Evolutionary conservation across 2,329 filamentous ascomycete genomes (phyloP).

Genomic region (Aspergillus aculeatus): DNA sequence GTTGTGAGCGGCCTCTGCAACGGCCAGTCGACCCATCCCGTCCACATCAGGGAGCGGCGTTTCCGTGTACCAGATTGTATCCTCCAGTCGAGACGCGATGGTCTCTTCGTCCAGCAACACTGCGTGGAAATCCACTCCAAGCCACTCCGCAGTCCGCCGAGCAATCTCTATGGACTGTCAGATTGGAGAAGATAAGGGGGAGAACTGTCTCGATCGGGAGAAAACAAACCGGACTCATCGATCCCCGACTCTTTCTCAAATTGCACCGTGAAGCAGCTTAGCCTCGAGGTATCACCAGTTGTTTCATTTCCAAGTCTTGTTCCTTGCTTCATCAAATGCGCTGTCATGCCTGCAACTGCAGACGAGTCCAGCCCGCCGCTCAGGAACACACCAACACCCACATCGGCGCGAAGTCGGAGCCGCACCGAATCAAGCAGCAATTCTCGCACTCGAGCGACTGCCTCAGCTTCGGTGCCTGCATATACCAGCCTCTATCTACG

Average conservation of each 20-base stretch:
- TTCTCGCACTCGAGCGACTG: slow-evolving; percentile 51
- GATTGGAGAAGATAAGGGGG: background rate
- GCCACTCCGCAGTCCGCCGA: slow-evolving; percentile 48
- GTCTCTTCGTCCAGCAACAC: slow-evolving; percentile 46
- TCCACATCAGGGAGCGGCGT: slow-evolving; percentile 53
- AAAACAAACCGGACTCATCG: slow-evolving; percentile 48
- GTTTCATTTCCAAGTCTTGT: slow-evolving; percentile 48
- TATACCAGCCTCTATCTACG: slow-evolving; percentile 36
- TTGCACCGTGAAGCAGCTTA: slow-evolving; percentile 54
- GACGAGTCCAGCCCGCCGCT: slow-evolving; percentile 61
- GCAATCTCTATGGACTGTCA: slow-evolving; percentile 37
- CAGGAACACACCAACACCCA: slow-evolving; percentile 58
- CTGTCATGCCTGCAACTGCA: slow-evolving; percentile 56
- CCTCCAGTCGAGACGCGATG: slow-evolving; percentile 45
- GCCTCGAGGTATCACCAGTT: slow-evolving; percentile 32
- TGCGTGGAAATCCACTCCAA: slow-evolving; percentile 48
- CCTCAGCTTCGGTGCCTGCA: slow-evolving; percentile 49
- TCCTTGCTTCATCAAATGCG: slow-evolving; percentile 51
- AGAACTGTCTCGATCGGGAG: background rate
- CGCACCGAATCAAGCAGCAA: slow-evolving; percentile 53
- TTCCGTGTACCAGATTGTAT: slow-evolving; percentile 48
- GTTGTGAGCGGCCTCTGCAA: slow-evolving; percentile 48
- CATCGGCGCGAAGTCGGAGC: slow-evolving; percentile 57
- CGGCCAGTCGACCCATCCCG: slow-evolving; percentile 52
- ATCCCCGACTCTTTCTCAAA: slow-evolving; percentile 51